Evolutionary conservation across 225 moss, liverwort and hornwort species (phyloP).

Genomic region (Bryum argenteum): DNA sequence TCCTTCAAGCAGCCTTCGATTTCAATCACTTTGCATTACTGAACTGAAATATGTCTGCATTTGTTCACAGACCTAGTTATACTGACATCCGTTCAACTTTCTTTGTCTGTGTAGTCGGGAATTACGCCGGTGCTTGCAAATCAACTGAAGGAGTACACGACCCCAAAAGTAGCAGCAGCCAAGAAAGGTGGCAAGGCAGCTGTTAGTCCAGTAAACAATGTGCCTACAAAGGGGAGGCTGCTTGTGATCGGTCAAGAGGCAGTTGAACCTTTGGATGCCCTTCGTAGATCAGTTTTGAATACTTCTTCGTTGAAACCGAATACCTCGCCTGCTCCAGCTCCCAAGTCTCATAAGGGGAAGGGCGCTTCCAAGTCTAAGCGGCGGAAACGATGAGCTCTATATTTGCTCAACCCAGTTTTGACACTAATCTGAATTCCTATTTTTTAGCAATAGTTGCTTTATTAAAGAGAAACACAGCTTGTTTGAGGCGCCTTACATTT

Average conservation of each 20-base stretch:
- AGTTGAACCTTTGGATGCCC: conserved; percentile 77
- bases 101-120: conserved; percentile 62
- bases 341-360: conserved; percentile 15
- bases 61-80: background rate
- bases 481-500: background rate
- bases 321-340: conserved; percentile 4
- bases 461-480: background rate
- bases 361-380: conserved; percentile 35
- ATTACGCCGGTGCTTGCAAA: conserved; percentile 77
- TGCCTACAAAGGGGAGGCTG: conserved; percentile 47
- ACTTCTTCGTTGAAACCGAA: conserved; percentile 27
- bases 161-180: conserved; percentile 27
- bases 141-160: conserved; percentile 81
- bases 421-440: conserved; percentile 15
- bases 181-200: conserved; percentile 43
- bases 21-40: background rate
- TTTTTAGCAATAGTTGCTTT: conserved; percentile 5
- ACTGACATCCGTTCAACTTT: conserved; percentile 5
- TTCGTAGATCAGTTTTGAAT: conserved; percentile 55
- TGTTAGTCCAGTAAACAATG: conserved; percentile 19
- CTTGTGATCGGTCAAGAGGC: conserved; percentile 89
- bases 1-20: conserved; percentile 5
- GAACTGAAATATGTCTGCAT: too few relatives aligned
- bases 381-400: conserved; percentile 36
- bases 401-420: conserved; percentile 35